phyloP scores from a whole-genome alignment of 371 early-diverging fungal species.

The Parasitella parasitica region DNA sequence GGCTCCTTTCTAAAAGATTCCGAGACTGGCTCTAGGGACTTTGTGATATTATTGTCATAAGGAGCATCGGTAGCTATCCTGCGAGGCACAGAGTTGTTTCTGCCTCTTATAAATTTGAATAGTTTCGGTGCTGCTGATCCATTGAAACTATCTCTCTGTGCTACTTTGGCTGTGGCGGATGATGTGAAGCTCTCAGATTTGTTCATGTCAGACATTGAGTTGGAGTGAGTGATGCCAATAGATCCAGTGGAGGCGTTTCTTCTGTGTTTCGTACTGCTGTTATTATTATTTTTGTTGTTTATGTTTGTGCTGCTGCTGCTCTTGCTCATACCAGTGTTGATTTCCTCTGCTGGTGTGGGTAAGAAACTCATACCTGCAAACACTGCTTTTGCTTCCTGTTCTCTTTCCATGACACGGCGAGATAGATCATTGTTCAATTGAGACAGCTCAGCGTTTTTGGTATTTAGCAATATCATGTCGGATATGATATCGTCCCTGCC shows the following conservation, averaged over 20 bases:
- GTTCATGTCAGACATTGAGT: conserved; percentile 8
- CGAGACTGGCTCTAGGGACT: conserved; percentile 21
- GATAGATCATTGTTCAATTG: conserved; percentile 60
- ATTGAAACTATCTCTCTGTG: conserved; percentile 44
- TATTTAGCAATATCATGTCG: conserved; percentile 60
- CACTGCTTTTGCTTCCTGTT: conserved; percentile 44
- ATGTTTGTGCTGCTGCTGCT: not conserved
- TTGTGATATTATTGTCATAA: conserved; percentile 23
- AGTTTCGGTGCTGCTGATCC: conserved; percentile 42
- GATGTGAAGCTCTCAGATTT: not conserved
- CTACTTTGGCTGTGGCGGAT: conserved; percentile 20
- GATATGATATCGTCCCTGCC: conserved; percentile 42
- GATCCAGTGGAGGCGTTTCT: conserved; percentile 29
- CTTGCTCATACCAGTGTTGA: not conserved
- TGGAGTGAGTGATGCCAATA: conserved; percentile 11
- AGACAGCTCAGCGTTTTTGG: conserved; percentile 56
- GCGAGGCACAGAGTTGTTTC: conserved; percentile 18
- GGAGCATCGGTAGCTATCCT: conserved; percentile 23
- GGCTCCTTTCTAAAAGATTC: conserved; percentile 11
- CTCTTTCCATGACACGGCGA: conserved; percentile 46
- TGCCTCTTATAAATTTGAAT: conserved; percentile 47
- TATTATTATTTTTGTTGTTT: not conserved
- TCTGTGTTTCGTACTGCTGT: conserved; percentile 4
- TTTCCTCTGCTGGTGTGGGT: conserved; percentile 1
- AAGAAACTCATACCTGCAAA: conserved; percentile 38